Base-by-base conservation (phyloP, 306 rosid genomes). In the Pterocarpus santalinus region DNA sequence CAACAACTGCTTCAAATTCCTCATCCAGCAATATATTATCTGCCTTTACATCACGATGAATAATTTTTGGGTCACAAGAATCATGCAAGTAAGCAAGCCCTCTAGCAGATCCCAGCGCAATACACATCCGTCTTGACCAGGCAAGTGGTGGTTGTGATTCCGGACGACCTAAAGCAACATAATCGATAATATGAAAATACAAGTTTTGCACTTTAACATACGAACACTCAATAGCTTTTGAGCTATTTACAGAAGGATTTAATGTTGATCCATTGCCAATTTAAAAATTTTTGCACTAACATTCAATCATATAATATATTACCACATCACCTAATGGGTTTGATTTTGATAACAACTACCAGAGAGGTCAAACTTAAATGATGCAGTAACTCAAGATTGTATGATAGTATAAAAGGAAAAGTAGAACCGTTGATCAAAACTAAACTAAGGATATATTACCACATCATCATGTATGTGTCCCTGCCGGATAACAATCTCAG, bases 1-100 rank as follows among this genome's bases (percentile, higher is more conserved):
- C 76, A 68, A 78, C 76, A 68, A 67, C 82, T 68, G 69, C 81
- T 66, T 77, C 81, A 65, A 52, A 77, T 14, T 66, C 66, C 7
- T 53, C 81, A 52, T 77, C 81, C 55, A 65, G 68, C 53, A 77
- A 65, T 65, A 77, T 77, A 66, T 77, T 77, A 13, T 72, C 81
- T 52, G 82, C 76, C 32, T 78, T 78, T 5, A 78, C 82, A 68
- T 68, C 75, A 41, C 69, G 82, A 34, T 78, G 82, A 68, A 78
- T 78, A 34, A 68, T 68, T 36, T 43, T 78, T 4, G 60, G 75
- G 28, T 67, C 22, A 68, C 82, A 78, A 32, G 55, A 22, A 15
- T 78, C 82, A 15, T 78, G 82, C 69, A 78, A 78, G 67, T 78
- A 78, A 67, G 82, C 82, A 68, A 78, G 75, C 60, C 82, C 82